Evolutionary conservation across 2,329 filamentous ascomycete species (phyloP), one percentile per base, ranked within the genome.

Genomic region (Trichoderma sp.): DNA sequence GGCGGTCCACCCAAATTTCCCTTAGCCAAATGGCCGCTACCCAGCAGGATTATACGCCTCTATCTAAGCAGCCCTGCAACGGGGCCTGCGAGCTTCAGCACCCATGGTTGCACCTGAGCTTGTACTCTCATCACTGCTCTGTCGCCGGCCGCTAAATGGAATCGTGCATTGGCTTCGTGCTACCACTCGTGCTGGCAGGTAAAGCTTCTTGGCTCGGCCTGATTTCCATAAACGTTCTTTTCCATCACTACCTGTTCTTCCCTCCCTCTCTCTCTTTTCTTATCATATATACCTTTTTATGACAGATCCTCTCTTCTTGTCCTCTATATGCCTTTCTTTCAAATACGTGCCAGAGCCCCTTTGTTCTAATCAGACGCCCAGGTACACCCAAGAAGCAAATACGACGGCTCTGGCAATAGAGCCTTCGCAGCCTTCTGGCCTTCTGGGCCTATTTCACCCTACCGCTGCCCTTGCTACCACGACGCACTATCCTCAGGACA

Each of bases 311-410:
- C 65, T 55, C 19, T 59, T 31, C 21, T 27, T 40, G 33, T 16
- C 29, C 63, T 53, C 65, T 60, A 40, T n/a, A n/a, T 31, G 16
- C 21, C 35, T 16, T 61, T 52, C 27, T 61, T 62, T n/a, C 47
- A 27, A 21, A n/a, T 43, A 43, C 19, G 10, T 43, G 19, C 8
- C 40, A 37, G 24, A 56, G 11, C 16, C 47, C 29, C 62, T n/a
- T 29, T 24, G 56, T 40, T 52, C 62, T 75, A 70, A 71, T 72
- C 75, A 76, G 70, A 66, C 68, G 64, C 73, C 72, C 78, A 88
- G 86, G 83, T 88, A 87, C 80, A 83, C 80, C 76, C 85, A 86
- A 76, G 85, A 87, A 75, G 79, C 84, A 75, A 83, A 79, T 77
- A 81, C 82, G 71, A 82, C 85, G 72, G 81, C 85, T 74, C 80